A percentile compares a stretch with the other conserved stretches of the same genome.
Evolutionary conservation across 1,139 yeast species (phyloP).

Genomic region (Geotrichum aggregatum): DNA sequence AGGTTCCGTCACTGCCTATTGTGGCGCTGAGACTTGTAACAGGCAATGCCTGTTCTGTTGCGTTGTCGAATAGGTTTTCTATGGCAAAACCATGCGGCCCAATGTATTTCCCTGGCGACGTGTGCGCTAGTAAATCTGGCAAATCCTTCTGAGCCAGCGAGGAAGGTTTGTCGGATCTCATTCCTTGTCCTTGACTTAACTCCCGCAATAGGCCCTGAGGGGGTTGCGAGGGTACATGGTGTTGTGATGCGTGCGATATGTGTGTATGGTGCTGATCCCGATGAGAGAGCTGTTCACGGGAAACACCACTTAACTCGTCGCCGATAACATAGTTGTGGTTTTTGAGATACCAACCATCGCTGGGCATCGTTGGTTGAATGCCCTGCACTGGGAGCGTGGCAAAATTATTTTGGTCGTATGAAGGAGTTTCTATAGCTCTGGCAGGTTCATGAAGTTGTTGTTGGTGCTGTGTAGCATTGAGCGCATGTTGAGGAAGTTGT

Average conservation of each 20-base stretch:
- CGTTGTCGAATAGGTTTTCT: neutral
- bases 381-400: neutral
- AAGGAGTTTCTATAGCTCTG: neutral
- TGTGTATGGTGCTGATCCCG: no score
- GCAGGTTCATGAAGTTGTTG: neutral
- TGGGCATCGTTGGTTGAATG: neutral
- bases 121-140: slow-evolving; percentile 8
- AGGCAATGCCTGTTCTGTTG: neutral
- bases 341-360: slow-evolving; percentile 1
- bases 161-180: neutral
- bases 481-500: neutral
- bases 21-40: neutral
- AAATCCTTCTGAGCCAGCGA: slow-evolving; percentile 8
- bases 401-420: neutral
- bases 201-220: neutral
- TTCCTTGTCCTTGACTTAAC: neutral
- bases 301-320: neutral
- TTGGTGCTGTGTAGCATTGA: neutral
- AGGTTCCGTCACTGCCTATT: no score
- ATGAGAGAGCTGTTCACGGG: neutral
- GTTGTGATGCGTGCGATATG: neutral
- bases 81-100: neutral
- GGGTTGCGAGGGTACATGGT: neutral
- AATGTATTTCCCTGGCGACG: slow-evolving; percentile 1
- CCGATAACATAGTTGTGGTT: neutral